Evolutionary conservation across 129 eudicot genomes (phyloP).

Genomic region (Lactuca sativa): DNA sequence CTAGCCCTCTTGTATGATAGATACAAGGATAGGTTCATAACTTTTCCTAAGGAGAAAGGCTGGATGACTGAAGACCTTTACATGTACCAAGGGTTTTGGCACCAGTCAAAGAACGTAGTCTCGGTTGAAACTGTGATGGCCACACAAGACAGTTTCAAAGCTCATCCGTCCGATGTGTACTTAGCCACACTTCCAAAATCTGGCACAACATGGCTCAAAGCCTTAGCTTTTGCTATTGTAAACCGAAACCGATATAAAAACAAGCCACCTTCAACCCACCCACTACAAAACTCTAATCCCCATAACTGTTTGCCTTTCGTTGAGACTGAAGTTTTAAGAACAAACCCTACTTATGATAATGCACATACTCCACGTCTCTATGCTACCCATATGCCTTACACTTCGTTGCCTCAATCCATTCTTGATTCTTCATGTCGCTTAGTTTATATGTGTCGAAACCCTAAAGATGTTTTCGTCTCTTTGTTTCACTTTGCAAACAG

Average conservation of each 20-base stretch:
- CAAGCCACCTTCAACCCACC: slow-evolving; percentile 26
- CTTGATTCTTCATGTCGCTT: slow-evolving; percentile 30
- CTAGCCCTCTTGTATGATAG: slow-evolving; percentile 2
- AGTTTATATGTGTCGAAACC: slow-evolving; percentile 50
- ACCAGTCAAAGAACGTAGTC: slow-evolving; percentile 9
- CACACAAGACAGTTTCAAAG: slow-evolving; percentile 28
- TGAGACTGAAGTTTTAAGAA: slow-evolving; percentile 30
- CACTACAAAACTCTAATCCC: slow-evolving; percentile 32
- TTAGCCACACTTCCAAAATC: slow-evolving; percentile 35
- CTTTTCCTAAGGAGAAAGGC: slow-evolving; percentile 28
- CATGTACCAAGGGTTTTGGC: slow-evolving; percentile 46
- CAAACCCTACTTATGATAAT: slow-evolving; percentile 7
- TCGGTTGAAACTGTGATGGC: slow-evolving; percentile 27
- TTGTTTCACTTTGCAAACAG: slow-evolving; percentile 46
- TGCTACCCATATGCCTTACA: slow-evolving; percentile 36
- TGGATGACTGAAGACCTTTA: slow-evolving; percentile 31
- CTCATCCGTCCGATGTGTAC: slow-evolving; percentile 31
- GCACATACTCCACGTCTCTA: slow-evolving; percentile 16
- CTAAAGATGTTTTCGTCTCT: slow-evolving; percentile 57
- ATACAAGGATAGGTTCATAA: slow-evolving; percentile 14
- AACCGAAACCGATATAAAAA: slow-evolving; percentile 11
- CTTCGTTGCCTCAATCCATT: slow-evolving; percentile 38
- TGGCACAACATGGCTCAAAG: slow-evolving; percentile 53
- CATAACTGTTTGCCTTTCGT: slow-evolving; percentile 33
- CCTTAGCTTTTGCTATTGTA: slow-evolving; percentile 33